Evolutionary conservation across 164 flowering plant species (phyloP).

Genomic region (Piper longum): DNA sequence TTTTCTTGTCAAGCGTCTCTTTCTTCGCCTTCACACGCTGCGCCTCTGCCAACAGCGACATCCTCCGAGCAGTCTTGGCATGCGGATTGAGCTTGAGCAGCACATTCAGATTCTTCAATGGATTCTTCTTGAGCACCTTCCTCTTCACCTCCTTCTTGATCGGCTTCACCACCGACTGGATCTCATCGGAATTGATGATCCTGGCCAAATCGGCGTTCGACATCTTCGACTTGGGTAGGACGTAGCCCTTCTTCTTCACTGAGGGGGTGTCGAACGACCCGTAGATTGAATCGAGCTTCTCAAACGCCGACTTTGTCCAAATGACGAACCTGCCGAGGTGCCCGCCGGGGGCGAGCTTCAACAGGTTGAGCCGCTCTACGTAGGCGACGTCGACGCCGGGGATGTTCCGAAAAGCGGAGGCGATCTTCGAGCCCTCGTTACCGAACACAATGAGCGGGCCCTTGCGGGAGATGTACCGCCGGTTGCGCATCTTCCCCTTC

Average conservation of each 20-base stretch:
- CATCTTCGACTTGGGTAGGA: constrained; percentile 76
- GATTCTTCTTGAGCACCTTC: constrained; percentile 78
- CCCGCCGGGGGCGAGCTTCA: constrained; percentile 89
- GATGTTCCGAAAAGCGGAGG: constrained; percentile 70
- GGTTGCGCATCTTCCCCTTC: constrained; percentile 80
- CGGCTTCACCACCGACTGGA: constrained; percentile 69
- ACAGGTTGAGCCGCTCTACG: constrained; percentile 63
- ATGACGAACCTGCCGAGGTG: constrained; percentile 70
- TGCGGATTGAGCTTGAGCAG: constrained; percentile 74
- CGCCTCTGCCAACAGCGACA: constrained; percentile 78
- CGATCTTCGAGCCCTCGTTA: constrained; percentile 65
- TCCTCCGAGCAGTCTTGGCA: constrained; percentile 84
- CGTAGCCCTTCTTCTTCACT: constrained; percentile 74
- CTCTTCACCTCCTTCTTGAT: constrained; percentile 67
- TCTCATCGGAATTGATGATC: constrained; percentile 84
- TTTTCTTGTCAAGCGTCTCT: constrained; percentile 41
- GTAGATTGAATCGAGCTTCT: constrained; percentile 70
- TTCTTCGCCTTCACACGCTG: constrained; percentile 56
- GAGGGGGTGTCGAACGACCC: constrained; percentile 62
- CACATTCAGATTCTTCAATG: constrained; percentile 61
- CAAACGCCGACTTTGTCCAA: constrained; percentile 82
- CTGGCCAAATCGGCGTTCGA: constrained; percentile 70
- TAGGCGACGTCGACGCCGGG: constrained; percentile 60
- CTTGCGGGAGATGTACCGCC: constrained; percentile 50
- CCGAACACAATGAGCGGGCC: constrained; percentile 76